Evolutionary conservation across 2,329 filamentous ascomycete species (phyloP).

Genomic region (Oidium heveae): DNA sequence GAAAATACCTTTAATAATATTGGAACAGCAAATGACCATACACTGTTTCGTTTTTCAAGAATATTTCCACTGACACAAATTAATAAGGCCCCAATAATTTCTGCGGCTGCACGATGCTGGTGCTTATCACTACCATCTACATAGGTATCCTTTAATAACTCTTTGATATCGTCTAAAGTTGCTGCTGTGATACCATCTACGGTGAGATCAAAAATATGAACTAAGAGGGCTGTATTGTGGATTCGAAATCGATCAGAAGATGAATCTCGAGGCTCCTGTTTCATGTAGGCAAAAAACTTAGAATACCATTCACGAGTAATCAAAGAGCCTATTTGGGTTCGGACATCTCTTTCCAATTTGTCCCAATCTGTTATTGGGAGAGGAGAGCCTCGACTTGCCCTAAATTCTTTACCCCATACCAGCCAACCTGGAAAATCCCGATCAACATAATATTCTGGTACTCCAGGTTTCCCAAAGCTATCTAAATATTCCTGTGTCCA

Average conservation of each 20-base stretch:
- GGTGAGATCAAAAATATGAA: constrained; percentile 77
- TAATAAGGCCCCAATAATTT: constrained; percentile 72
- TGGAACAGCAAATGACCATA: constrained; percentile 81
- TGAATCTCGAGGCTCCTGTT: constrained; percentile 76
- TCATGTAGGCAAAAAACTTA: constrained; percentile 76
- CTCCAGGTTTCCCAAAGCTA: constrained; percentile 45
- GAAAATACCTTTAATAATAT: constrained; percentile 65
- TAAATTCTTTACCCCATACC: constrained; percentile 76
- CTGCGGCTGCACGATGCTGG: constrained; percentile 82
- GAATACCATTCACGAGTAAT: constrained; percentile 69
- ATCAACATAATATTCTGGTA: constrained; percentile 74
- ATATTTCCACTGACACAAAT: constrained; percentile 58
- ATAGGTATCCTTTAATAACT: constrained; percentile 52
- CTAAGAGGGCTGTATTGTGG: constrained; percentile 62
- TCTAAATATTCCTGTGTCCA: constrained; percentile 62
- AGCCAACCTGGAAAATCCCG: constrained; percentile 87
- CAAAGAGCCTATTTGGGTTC: constrained; percentile 55
- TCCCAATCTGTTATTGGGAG: constrained; percentile 46
- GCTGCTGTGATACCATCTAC: constrained; percentile 52
- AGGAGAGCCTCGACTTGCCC: constrained; percentile 50
- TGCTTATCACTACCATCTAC: constrained; percentile 93
- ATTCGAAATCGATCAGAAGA: constrained; percentile 71
- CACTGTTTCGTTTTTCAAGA: constrained; percentile 41
- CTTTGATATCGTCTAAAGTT: constrained; percentile 70
- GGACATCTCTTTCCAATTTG: constrained; percentile 45